Evolutionary conservation across 805 yeast species (phyloP), one percentile per base, ranked within the genome.

Genomic region (Candida patagonica): DNA sequence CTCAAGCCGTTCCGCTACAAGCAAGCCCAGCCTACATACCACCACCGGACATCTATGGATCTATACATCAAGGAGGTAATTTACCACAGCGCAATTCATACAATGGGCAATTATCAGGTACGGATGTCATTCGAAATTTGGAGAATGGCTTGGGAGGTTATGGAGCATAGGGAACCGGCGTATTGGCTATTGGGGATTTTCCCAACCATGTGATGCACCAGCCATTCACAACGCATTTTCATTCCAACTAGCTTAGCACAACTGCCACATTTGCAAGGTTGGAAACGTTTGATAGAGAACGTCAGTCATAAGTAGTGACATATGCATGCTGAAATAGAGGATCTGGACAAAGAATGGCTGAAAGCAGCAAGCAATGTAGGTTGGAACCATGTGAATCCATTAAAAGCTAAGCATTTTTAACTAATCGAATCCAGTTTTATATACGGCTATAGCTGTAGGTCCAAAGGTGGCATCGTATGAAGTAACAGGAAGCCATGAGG

Each of bases 21-120:
- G 61, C 62, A 12, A 53, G 60, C 38, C 67, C 68, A 0, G 65
- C 67, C 2, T 63, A 63, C 42, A 50, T 62, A 37, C 67, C 67
- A 3, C 68, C 68, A 6, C 59, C 63, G 3, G 65, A 59, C n/a
- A 30, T 52, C 21, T 42, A 38, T 13, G 30, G 44, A 8, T n/a
- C n/a, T n/a, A n/a, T n/a, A n/a, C n/a, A n/a, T n/a, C 21, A 23
- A 4, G 43, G 39, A 29, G 31, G 31, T 10, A 29, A 29, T 29
- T 30, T 25, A 15, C 25, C 10, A 15, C 36, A 6, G 15, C 12
- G 17, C 35, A 32, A 27, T 30, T 33, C 27, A 35, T n/a, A 32
- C 27, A 17, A 23, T n/a, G 26, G 24, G 26, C 42, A 23, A 25
- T 21, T 15, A 24, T 21, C 21, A 34, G 43, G n/a, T 27, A 52